These are phyloP conservation scores for Herpotrichia juniperi DNA, from an alignment of 2,329 filamentous ascomycete species.

Conservation along the genomic window DNA sequence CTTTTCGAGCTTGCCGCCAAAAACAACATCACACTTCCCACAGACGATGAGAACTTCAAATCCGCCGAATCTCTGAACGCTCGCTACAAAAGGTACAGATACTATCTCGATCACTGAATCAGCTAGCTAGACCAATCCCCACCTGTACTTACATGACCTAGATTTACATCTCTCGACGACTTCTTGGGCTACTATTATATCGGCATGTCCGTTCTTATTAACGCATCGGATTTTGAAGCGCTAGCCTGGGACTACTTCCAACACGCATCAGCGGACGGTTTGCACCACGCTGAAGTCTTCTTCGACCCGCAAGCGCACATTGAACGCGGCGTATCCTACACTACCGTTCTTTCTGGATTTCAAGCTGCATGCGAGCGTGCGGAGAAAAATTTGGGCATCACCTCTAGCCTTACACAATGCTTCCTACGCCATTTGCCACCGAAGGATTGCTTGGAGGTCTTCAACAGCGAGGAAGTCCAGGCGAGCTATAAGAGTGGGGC, in stretches of 20 bases:
- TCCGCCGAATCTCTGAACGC: slow-evolving; percentile 64
- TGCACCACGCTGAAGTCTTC: slow-evolving; percentile 78
- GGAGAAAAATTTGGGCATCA: slow-evolving; percentile 67
- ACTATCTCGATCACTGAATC: background rate
- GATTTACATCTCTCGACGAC: slow-evolving; percentile 74
- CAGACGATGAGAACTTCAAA: slow-evolving; percentile 66
- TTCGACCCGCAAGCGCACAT: slow-evolving; percentile 82
- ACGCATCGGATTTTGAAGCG: slow-evolving; percentile 71
- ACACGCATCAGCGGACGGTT: slow-evolving; percentile 67
- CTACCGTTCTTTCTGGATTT: slow-evolving; percentile 69
- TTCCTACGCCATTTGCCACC: slow-evolving; percentile 73
- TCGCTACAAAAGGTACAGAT: slow-evolving; percentile 61
- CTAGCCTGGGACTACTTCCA: slow-evolving; percentile 75
- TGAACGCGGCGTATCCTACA: slow-evolving; percentile 65
- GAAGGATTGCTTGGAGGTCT: slow-evolving; percentile 58
- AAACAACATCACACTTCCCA: slow-evolving; percentile 67
- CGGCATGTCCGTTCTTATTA: slow-evolving; percentile 72
- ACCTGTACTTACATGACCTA: slow-evolving; percentile 7
- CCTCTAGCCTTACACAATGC: slow-evolving; percentile 71
- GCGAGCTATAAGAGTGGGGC: slow-evolving; percentile 56
- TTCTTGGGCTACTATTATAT: slow-evolving; percentile 82
- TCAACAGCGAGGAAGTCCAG: slow-evolving; percentile 52
- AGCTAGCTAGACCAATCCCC: background rate
- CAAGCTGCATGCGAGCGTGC: slow-evolving; percentile 65
- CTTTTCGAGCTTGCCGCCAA: slow-evolving; percentile 72